phyloP scores from a whole-genome alignment of 2,329 filamentous ascomycete genomes.

The Penicillium sp. region DNA sequence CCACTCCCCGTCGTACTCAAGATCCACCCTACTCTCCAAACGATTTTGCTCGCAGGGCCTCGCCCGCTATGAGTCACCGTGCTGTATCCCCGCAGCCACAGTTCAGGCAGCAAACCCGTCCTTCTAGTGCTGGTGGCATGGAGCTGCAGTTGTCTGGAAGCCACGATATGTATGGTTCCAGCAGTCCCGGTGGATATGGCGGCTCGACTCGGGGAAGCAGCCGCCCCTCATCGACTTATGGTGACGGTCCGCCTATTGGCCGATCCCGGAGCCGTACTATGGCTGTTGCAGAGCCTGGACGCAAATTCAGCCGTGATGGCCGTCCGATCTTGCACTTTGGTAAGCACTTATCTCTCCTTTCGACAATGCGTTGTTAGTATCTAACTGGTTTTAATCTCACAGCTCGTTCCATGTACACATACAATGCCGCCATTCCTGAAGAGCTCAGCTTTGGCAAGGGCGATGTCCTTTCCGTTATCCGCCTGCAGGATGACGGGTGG shows the following conservation, averaged over 20 bases:
- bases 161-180: conserved; percentile 56
- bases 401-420: conserved; percentile 94
- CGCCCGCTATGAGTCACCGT: conserved; percentile 42
- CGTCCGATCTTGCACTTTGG: conserved; percentile 88
- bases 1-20: conserved; percentile 35
- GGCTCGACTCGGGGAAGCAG: conserved; percentile 44
- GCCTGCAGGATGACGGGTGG: conserved; percentile 97
- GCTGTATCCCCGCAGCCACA: conserved; percentile 55
- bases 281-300: conserved; percentile 65
- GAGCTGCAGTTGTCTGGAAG: conserved; percentile 64
- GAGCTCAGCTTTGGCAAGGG: conserved; percentile 91
- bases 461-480: conserved; percentile 81
- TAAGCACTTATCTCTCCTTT: conserved; percentile 55
- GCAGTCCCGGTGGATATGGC: conserved; percentile 31
- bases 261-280: conserved; percentile 76
- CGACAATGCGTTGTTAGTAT: not conserved
- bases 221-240: conserved; percentile 52
- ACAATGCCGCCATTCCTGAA: conserved; percentile 90
- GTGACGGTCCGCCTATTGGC: conserved; percentile 51
- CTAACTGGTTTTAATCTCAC: conserved; percentile 20
- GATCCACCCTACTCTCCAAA: conserved; percentile 48
- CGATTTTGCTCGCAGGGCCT: conserved; percentile 41
- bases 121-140: conserved; percentile 57
- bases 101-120: conserved; percentile 51
- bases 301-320: conserved; percentile 82